phyloP scores from a whole-genome alignment of 1,284 basidiomycete species.

The Porodaedalea pini region DNA sequence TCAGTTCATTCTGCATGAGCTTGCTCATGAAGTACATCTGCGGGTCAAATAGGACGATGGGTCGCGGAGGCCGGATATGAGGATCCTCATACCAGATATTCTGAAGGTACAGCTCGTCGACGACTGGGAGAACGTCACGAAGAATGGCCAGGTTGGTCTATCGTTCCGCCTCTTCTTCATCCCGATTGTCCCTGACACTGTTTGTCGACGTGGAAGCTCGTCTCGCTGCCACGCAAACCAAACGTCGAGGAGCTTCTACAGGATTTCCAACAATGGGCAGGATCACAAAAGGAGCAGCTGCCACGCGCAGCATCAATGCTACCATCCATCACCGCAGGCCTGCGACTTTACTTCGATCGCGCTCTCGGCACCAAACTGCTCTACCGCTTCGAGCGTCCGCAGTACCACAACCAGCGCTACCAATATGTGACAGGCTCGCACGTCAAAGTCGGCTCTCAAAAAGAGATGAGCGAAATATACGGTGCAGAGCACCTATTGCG shows the following conservation, averaged over 20 bases:
- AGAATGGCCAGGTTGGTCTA: constrained; percentile 75
- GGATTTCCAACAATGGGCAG: constrained; percentile 71
- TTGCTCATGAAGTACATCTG: no score
- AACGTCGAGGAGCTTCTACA: constrained; percentile 77
- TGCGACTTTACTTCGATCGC: constrained; percentile 94
- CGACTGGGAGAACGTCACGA: constrained; percentile 97
- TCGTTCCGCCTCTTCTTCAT: background rate
- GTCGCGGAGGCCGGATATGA: constrained; percentile 83
- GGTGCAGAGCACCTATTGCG: constrained; percentile 93
- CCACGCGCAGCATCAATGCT: constrained; percentile 58
- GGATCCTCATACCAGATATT: constrained; percentile 83
- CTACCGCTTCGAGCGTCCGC: constrained; percentile 91
- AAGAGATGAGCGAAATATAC: constrained; percentile 88
- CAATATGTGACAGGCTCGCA: constrained; percentile 70
- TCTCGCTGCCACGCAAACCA: constrained; percentile 81
- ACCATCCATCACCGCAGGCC: constrained; percentile 82
- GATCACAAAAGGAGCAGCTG: constrained; percentile 54
- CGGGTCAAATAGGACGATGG: constrained; percentile 48
- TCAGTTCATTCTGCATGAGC: constrained; percentile 8
- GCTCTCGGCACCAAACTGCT: constrained; percentile 88
- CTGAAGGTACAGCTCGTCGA: constrained; percentile 91
- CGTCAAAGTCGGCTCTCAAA: constrained; percentile 67
- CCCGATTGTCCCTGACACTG: background rate
- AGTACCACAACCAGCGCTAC: constrained; percentile 83
- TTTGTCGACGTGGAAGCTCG: constrained; percentile 50